Conservation (phyloP, 2,329 filamentous ascomycete species). For the Emericellopsis cladophorae region DNA sequence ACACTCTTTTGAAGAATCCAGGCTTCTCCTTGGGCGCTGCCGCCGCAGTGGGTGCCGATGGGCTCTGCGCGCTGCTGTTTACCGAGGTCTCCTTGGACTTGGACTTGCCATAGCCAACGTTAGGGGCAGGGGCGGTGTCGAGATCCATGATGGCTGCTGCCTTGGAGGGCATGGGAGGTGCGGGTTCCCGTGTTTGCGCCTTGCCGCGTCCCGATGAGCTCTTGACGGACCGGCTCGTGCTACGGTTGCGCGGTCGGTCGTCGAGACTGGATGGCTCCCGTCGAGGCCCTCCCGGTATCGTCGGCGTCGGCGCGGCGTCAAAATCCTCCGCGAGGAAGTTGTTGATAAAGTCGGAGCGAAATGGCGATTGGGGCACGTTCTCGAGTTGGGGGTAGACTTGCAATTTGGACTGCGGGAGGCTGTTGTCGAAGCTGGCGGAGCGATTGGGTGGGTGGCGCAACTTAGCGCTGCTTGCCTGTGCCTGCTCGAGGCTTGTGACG, state of each 20-base stretch:
- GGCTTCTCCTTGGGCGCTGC: slow-evolving; percentile 51
- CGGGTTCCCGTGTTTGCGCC: slow-evolving; percentile 11
- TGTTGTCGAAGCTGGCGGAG: slow-evolving; percentile 66
- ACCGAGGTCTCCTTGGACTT: slow-evolving; percentile 41
- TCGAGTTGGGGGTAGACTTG: slow-evolving; percentile 11
- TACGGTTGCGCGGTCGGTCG: slow-evolving; percentile 34
- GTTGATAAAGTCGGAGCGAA: slow-evolving; percentile 36
- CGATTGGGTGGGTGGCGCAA: slow-evolving; percentile 16
- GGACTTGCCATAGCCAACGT: slow-evolving; percentile 45
- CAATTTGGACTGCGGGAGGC: slow-evolving; percentile 23
- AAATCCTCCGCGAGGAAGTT: slow-evolving; percentile 45
- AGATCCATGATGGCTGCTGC: slow-evolving; percentile 12
- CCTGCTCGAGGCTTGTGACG: slow-evolving; percentile 54
- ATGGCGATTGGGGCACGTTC: slow-evolving; percentile 17
- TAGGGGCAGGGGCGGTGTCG: slow-evolving; percentile 44
- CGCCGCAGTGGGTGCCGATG: slow-evolving; percentile 12
- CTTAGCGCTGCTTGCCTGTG: background rate
- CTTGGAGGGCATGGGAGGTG: slow-evolving; percentile 4
- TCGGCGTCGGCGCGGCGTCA: slow-evolving; percentile 79
- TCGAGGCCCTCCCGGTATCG: slow-evolving; percentile 68
- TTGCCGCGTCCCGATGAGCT: slow-evolving; percentile 25
- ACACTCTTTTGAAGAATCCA: slow-evolving; percentile 89
- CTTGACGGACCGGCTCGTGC: slow-evolving; percentile 40
- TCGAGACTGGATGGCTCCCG: slow-evolving; percentile 22
- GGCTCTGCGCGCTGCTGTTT: slow-evolving; percentile 35